Percentiles rank a stretch among this genome's conserved stretches.
phyloP scores from a whole-genome alignment of 495 filamentous ascomycete genomes.

The Neurospora sp. region DNA sequence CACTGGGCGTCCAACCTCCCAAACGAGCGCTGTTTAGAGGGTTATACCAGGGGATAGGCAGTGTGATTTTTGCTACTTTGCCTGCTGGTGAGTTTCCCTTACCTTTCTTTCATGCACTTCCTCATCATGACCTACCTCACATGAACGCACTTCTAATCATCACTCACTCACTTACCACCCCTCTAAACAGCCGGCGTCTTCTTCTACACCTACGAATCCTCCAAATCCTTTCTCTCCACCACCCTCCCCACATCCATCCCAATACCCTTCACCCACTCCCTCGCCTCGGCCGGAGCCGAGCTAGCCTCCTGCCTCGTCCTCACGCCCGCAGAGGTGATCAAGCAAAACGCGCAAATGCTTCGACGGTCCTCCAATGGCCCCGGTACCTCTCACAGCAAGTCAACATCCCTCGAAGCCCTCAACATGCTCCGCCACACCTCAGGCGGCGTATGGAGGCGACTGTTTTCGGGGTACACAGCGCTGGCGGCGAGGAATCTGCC shows the following conservation, averaged over 20 bases:
- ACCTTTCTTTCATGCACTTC: not conserved
- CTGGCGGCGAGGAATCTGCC: constrained; percentile 73
- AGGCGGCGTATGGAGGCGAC: constrained; percentile 18
- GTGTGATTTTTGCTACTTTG: constrained; percentile 76
- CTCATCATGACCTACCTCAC: not conserved
- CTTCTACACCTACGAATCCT: constrained; percentile 79
- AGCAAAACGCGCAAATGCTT: constrained; percentile 82
- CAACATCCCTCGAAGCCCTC: constrained; percentile 24
- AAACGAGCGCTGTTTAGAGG: constrained; percentile 52
- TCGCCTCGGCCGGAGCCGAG: constrained; percentile 65
- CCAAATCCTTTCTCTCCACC: constrained; percentile 44
- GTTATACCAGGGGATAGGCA: constrained; percentile 81
- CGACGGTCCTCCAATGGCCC: not conserved
- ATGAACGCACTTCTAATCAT: not conserved
- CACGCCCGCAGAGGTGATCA: constrained; percentile 83
- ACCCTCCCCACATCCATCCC: constrained; percentile 37
- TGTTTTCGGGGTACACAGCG: constrained; percentile 74
- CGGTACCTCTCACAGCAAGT: too few species aligned
- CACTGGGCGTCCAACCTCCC: constrained; percentile 38
- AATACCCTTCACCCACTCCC: constrained; percentile 52
- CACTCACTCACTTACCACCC: not conserved
- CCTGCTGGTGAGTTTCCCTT: constrained; percentile 55
- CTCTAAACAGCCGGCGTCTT: constrained; percentile 62
- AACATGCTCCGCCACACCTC: constrained; percentile 22
- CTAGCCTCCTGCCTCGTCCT: constrained; percentile 75